Evolutionary conservation across 2,329 filamentous ascomycete genomes (phyloP).

Genomic region (Polychaeton citri): DNA sequence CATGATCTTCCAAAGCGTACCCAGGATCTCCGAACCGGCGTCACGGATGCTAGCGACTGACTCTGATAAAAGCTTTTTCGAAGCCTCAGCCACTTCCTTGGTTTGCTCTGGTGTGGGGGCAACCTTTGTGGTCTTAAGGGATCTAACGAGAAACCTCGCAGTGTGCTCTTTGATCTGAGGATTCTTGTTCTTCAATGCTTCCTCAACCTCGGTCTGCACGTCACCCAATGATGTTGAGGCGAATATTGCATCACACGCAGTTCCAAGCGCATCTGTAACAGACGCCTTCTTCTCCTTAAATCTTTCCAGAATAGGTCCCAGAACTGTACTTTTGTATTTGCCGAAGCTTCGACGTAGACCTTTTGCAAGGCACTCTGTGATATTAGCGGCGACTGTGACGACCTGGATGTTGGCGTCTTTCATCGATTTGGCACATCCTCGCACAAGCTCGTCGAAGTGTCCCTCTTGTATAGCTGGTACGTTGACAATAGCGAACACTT

Average conservation of each 20-base stretch:
- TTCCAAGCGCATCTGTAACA: conserved; percentile 76
- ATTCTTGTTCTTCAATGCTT: conserved; percentile 86
- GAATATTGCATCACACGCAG: conserved; percentile 64
- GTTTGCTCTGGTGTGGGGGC: conserved; percentile 78
- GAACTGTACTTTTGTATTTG: conserved; percentile 68
- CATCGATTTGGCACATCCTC: conserved; percentile 86
- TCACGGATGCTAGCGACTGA: conserved; percentile 75
- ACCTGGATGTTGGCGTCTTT: conserved; percentile 97
- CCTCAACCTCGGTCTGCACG: conserved; percentile 77
- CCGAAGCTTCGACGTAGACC: conserved; percentile 65
- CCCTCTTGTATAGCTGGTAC: conserved; percentile 86
- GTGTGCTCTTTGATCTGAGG: conserved; percentile 95
- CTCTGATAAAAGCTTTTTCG: conserved; percentile 81
- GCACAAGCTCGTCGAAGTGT: conserved; percentile 71
- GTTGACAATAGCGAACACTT: conserved; percentile 60
- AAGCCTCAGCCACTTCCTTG: conserved; percentile 70
- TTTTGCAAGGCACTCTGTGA: conserved; percentile 77
- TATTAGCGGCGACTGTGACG: conserved; percentile 84
- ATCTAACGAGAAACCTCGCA: conserved; percentile 83
- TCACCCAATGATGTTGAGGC: conserved; percentile 60
- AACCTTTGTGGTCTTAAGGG: conserved; percentile 66
- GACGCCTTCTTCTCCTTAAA: conserved; percentile 93
- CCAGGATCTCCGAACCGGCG: conserved; percentile 80
- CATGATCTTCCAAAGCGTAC: conserved; percentile 97
- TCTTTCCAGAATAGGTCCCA: conserved; percentile 85